Conservation (phyloP, 2,329 filamentous ascomycete genomes). For the Diplodia seriata region DNA sequence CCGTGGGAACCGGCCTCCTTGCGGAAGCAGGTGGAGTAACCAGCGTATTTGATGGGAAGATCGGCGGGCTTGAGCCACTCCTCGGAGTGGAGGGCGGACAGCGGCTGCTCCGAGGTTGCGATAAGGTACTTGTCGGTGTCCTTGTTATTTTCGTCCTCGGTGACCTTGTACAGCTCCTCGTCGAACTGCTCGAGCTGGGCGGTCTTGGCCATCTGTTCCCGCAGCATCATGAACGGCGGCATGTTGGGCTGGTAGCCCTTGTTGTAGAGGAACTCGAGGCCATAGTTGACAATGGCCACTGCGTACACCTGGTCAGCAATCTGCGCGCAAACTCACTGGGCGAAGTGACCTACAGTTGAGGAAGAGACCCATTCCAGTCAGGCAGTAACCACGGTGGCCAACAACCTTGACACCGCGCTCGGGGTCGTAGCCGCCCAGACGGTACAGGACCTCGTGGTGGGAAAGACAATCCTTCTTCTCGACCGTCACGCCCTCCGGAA, state of each 20-base stretch:
- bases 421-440: constrained; percentile 89
- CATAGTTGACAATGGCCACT: constrained; percentile 91
- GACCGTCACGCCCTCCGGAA: constrained; percentile 74
- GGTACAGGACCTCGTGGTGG: constrained; percentile 90
- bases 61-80: constrained; percentile 90
- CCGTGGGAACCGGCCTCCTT: constrained; percentile 93
- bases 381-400: constrained; percentile 91
- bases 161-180: constrained; percentile 96
- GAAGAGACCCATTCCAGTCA: constrained; percentile 88
- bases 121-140: constrained; percentile 85
- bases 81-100: constrained; percentile 89
- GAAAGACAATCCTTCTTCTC: constrained; percentile 82
- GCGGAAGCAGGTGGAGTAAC: constrained; percentile 93
- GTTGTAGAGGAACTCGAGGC: constrained; percentile 82
- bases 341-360: constrained; percentile 62
- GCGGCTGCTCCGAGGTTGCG: constrained; percentile 91
- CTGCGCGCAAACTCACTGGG: neutral
- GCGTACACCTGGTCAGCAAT: neutral
- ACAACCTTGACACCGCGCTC: constrained; percentile 91
- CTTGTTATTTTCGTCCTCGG: constrained; percentile 76
- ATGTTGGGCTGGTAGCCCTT: constrained; percentile 79
- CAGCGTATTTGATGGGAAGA: constrained; percentile 85
- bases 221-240: constrained; percentile 90
- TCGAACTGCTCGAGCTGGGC: constrained; percentile 97
- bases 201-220: constrained; percentile 96